Percentiles rank a stretch among this genome's conserved stretches.
Conservation (phyloP, 2,329 filamentous ascomycete species). For the Cytospora paraplurivora region DNA sequence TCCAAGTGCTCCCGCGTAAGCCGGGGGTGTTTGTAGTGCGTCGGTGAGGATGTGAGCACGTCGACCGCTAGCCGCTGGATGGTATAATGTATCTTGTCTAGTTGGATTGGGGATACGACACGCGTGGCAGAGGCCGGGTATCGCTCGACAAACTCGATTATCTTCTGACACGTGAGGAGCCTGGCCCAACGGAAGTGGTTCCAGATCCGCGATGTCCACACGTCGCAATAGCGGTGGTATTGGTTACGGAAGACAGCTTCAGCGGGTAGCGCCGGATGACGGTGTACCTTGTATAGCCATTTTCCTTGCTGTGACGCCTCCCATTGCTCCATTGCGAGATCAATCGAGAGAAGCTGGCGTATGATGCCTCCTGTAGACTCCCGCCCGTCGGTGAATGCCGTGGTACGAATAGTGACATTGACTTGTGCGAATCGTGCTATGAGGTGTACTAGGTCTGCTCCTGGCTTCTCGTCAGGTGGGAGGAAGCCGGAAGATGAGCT, state of each 20-base stretch:
- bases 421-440: constrained; percentile 46
- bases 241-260: constrained; percentile 52
- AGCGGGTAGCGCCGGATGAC: constrained; percentile 39
- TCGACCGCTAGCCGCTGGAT: constrained; percentile 47
- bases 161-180: constrained; percentile 54
- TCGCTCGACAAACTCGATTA: constrained; percentile 44
- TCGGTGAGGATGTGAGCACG: constrained; percentile 49
- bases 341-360: constrained; percentile 44
- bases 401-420: constrained; percentile 40
- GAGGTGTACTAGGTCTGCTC: constrained; percentile 44
- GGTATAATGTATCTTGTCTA: constrained; percentile 37
- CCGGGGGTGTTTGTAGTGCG: constrained; percentile 54
- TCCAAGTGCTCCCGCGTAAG: constrained; percentile 36
- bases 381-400: constrained; percentile 42
- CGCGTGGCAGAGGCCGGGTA: constrained; percentile 44
- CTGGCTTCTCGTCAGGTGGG: constrained; percentile 42
- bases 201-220: constrained; percentile 58
- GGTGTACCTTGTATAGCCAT: constrained; percentile 43
- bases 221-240: constrained; percentile 58
- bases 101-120: constrained; percentile 34
- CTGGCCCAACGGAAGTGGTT: constrained; percentile 62
- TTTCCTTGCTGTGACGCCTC: constrained; percentile 39
- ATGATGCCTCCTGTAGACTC: constrained; percentile 40
- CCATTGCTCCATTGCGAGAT: constrained; percentile 44
- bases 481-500: constrained; percentile 29